phyloP scores from a whole-genome alignment of 441 rosid genomes.

The Rhodomyrtus psidioides region DNA sequence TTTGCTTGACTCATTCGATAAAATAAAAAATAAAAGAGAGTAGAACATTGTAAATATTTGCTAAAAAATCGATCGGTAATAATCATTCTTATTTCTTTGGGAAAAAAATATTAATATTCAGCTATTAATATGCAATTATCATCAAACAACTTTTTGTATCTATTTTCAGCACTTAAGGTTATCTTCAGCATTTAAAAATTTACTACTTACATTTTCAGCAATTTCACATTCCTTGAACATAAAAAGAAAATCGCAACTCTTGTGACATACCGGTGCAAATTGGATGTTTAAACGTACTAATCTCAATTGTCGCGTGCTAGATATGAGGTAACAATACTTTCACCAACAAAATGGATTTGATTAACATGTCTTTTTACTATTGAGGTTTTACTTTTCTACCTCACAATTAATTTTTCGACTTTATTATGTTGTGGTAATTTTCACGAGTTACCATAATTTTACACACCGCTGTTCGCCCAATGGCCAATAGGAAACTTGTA shows the following conservation, averaged over 20 bases:
- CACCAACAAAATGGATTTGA: background rate
- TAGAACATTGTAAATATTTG: too few relatives aligned
- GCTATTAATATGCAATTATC: background rate
- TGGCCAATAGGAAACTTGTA: rapidly evolving
- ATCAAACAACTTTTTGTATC: background rate
- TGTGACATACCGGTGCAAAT: background rate
- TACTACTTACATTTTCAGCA: background rate
- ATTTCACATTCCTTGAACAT: too few relatives aligned
- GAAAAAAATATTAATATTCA: too few relatives aligned
- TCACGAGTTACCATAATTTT: background rate
- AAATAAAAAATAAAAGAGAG: too few relatives aligned
- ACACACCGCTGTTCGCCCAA: background rate
- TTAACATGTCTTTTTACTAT: background rate
- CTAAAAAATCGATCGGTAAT: too few relatives aligned
- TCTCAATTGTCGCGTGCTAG: background rate
- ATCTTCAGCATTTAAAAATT: background rate
- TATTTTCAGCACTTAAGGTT: background rate
- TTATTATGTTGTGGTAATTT: background rate
- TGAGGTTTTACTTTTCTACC: background rate
- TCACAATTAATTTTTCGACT: background rate
- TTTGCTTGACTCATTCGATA: too few relatives aligned
- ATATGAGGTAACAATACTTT: background rate
- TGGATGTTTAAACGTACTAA: background rate
- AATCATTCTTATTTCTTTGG: too few relatives aligned
- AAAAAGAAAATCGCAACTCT: background rate